Conservation (phyloP, 2,329 filamentous ascomycete genomes). For the Fonsecaea erecta region DNA sequence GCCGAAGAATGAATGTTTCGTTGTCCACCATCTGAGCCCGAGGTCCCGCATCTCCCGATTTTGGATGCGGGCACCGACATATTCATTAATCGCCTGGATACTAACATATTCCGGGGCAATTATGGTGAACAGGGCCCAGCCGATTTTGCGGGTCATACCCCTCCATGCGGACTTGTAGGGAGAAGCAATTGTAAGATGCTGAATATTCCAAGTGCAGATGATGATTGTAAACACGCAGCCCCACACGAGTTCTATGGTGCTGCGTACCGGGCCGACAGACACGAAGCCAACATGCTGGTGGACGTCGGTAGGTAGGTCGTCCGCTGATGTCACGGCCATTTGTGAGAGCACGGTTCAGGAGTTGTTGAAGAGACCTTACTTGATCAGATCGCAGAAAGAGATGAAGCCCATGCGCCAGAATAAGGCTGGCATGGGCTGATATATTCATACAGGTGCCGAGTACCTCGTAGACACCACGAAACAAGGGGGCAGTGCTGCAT, state of each 20-base stretch:
- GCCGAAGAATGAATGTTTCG: slow-evolving; percentile 2
- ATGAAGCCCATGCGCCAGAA: background rate
- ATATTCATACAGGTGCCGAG: too few species aligned
- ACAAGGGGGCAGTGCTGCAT: too few species aligned
- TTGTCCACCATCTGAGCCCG: background rate
- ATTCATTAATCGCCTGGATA: background rate
- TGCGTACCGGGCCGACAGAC: background rate
- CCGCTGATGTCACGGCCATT: background rate
- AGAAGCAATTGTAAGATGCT: background rate
- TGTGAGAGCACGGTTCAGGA: background rate
- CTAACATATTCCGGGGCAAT: background rate
- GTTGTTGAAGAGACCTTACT: background rate
- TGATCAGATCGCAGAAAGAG: background rate
- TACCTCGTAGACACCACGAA: too few species aligned
- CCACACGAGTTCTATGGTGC: slow-evolving; percentile 3
- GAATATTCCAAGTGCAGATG: background rate
- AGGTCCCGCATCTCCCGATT: background rate
- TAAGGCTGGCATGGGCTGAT: background rate
- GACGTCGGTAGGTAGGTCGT: background rate
- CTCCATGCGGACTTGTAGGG: background rate
- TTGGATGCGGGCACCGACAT: background rate
- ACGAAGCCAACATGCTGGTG: slow-evolving; percentile 3
- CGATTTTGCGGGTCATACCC: background rate
- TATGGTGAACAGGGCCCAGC: background rate
- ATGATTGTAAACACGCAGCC: background rate